These are phyloP conservation scores for Solanum hybrid DNA, from an alignment of 305 asterid species.

Conservation along the genomic window DNA sequence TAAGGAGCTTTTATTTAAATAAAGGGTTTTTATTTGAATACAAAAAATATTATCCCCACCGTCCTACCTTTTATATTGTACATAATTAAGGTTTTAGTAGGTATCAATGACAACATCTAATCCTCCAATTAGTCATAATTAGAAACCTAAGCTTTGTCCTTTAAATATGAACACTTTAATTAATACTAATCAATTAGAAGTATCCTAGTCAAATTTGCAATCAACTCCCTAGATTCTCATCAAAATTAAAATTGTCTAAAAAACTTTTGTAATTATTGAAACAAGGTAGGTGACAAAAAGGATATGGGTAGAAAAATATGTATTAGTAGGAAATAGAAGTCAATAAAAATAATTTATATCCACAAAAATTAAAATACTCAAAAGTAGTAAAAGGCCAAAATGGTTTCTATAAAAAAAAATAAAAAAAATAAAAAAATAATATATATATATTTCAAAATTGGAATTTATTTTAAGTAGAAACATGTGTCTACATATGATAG, in stretches of 20 bases:
- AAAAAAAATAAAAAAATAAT: too few species aligned
- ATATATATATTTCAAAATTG: too few species aligned
- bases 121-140: conserved; percentile 5
- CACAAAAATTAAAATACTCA: neutral
- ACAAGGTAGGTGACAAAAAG: neutral
- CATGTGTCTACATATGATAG: neutral
- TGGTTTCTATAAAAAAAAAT: neutral
- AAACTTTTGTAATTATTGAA: neutral
- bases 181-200: neutral
- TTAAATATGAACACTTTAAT: neutral
- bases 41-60: neutral
- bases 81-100: neutral
- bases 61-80: neutral
- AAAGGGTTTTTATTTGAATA: neutral
- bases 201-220: neutral
- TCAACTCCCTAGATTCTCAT: neutral
- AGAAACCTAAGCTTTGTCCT: neutral
- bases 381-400: neutral
- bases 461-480: neutral
- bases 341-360: neutral
- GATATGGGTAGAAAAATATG: neutral
- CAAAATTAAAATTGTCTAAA: neutral
- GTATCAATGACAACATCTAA: neutral
- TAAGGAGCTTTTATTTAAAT: neutral
- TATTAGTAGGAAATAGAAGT: neutral